Evolutionary conservation across 2,329 filamentous ascomycete genomes (phyloP), one percentile per base, ranked within the genome.

Genomic region (Metarhizium brunneum): DNA sequence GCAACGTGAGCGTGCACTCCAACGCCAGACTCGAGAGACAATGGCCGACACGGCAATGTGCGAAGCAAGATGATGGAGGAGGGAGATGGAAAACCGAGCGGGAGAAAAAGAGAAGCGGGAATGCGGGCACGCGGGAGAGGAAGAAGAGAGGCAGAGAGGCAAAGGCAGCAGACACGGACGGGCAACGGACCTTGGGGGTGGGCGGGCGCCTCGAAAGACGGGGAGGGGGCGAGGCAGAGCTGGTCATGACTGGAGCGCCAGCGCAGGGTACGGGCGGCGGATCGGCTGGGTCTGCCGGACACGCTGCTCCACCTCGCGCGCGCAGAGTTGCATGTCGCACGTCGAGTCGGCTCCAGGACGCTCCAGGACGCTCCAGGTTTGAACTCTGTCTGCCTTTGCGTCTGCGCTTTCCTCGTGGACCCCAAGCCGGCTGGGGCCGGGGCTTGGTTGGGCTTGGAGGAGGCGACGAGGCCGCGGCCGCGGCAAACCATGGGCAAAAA

Each of bases 181-280:
- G 53, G 50, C 53, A 51, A 51, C 56, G 56, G 56, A 53, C 53
- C 48, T 54, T 50, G 6, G 47, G 45, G 36, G 50, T 32, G 40
- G 40, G 47, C 55, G 51, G 52, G 51, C 51, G 51, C 51, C 56
- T 54, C 40, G 43, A 54, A 43, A 50, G 45, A 54, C 48, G 52
- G 55, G 55, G 48, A 45, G 55, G 53, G 38, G 40, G 45, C 36
- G 49, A 47, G 18, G 40, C 25, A 50, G 10, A 52, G 56, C 42
- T 54, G 49, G 49, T 40, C 29, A 45, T 11, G 38, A 13, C 18
- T 47, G 45, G 32, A 50, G 38, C 35, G 36, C 25, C 32, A 57
- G 47, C 52, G n/a, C 32, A 54, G 51, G 52, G 55, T 53, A 57
- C 55, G 55, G 55, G 55, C 55, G 55, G 52, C 55, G 55, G 52